Evolutionary conservation across 192 early-diverging fungal genomes (phyloP), one percentile per base, ranked within the genome.

Genomic region (Umbelopsis vinacea): DNA sequence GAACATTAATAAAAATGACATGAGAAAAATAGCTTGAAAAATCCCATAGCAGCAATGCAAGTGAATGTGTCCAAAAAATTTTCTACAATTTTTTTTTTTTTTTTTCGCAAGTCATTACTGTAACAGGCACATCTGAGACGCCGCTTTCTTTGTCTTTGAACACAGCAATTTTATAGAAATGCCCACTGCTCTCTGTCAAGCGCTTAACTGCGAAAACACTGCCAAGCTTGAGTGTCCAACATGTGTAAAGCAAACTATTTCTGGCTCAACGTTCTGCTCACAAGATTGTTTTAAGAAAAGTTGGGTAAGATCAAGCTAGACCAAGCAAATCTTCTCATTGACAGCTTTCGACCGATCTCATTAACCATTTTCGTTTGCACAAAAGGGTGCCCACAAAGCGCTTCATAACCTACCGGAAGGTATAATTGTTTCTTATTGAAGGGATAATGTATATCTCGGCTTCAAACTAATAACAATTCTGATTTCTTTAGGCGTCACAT

Each of bases 161-260:
- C n/a, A 17, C 57, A 7, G 19, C 26, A 26, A 38, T 38, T n/a
- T 37, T 37, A 43, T 43, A 1, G 53, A 63, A 63, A 63, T 63
- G 57, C 33, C 57, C 6, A 26, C 57, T 4, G 33, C 57, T 33
- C 29, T 75, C 35, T 90, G 89, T 79, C 69, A 74, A 29, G 74
- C 81, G 26, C 45, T 66, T 15, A 86, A 83, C 46, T 94, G 92
- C 77, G 81, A 66, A 60, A 90, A 94, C 71, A 71, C 82, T 8
- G 92, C 93, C 0, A 76, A 82, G 24, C 80, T 93, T 47, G 91
- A 93, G 69, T 95, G 93, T 79, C 93, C 93, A 22, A 93, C 87
- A 3, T 95, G 93, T 76, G 52, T 90, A 33, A 93, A 94, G 73
- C 82, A 87, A 29, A 77, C 74, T 26, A 82, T 95, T 9, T 29